These are phyloP conservation scores for Lasiodiplodia sp. DNA, from an alignment of 2,329 filamentous ascomycete genomes.

Conservation along the genomic window DNA sequence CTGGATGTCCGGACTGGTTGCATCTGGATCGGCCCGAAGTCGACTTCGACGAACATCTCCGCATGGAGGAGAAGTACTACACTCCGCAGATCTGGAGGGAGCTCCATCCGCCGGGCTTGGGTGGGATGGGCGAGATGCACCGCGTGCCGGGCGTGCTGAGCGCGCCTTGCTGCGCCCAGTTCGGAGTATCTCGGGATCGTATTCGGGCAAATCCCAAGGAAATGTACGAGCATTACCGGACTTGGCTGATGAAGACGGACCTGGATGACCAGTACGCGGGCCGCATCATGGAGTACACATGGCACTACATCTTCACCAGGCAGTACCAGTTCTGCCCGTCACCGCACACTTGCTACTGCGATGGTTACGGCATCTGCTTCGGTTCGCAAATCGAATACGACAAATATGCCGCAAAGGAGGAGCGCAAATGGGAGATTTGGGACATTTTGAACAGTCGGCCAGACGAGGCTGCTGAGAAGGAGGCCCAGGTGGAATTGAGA, in stretches of 20 bases:
- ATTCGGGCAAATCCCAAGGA: constrained; percentile 58
- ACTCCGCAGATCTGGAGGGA: constrained; percentile 47
- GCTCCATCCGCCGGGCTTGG: constrained; percentile 45
- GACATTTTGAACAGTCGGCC: constrained; percentile 40
- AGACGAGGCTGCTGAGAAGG: constrained; percentile 26
- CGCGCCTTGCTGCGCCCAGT: constrained; percentile 64
- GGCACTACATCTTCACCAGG: constrained; percentile 51
- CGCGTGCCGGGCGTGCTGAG: constrained; percentile 44
- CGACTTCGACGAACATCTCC: constrained; percentile 49
- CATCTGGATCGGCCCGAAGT: constrained; percentile 52
- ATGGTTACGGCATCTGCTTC: constrained; percentile 70
- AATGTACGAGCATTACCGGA: constrained; percentile 60
- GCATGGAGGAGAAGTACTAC: constrained; percentile 49
- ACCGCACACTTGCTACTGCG: constrained; percentile 63
- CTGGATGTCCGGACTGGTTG: constrained; percentile 67
- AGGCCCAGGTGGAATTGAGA: constrained; percentile 37
- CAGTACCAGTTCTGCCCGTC: constrained; percentile 48
- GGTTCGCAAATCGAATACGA: constrained; percentile 52
- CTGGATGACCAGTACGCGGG: constrained; percentile 49
- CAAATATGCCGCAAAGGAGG: constrained; percentile 37
- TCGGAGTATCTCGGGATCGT: constrained; percentile 58
- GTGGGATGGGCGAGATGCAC: constrained; percentile 28
- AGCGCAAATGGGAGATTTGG: constrained; percentile 48
- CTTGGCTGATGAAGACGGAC: constrained; percentile 56
- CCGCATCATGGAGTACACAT: constrained; percentile 50